Evolutionary conservation across 2,329 filamentous ascomycete species (phyloP), one percentile per base, ranked within the genome.

Genomic region (Fusarium sororula): DNA sequence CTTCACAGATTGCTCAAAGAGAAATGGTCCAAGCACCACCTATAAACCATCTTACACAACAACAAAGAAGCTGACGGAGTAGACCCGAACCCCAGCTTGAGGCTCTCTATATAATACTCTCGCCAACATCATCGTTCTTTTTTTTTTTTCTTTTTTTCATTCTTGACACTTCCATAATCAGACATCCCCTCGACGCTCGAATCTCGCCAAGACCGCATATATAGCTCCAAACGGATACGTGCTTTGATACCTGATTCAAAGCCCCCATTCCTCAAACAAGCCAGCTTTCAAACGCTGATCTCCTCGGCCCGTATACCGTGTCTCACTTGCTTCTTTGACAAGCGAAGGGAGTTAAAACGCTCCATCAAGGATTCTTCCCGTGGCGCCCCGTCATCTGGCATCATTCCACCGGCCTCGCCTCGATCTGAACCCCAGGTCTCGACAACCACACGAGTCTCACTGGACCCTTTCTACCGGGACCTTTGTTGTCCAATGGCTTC

Each of bases 251-350:
- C 53, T 44, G 50, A 50, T 41, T 42, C 51, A 58, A 75, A 53
- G 64, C 63, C 61, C 38, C 22, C 75, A 77, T 78, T 77, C 68
- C 68, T 75, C 50, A 22, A 35, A 42, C 24, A 67, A 59, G 48
- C 50, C 66, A 65, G 26, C 56, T 70, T 63, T 44, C 39, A 45
- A 57, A 57, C 55, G 37, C 57, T 50, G 48, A 67, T 70, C 68
- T 57, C 58, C 58, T 74, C 72, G 72, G 75, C 62, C 76, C 73
- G 75, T 68, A 65, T 66, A 58, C 72, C 68, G 70, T 71, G 66
- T 71, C 66, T 73, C 66, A 61, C 62, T 69, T 41, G 26, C 63
- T 65, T 39, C 26, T 35, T 42, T 42, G 32, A 42, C 51, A 66
- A 72, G 60, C 44, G 55, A 66, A 72, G 60, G 53, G 55, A 62